Evolutionary conservation across 108 stramenopile genomes (phyloP).

Genomic region (Skeletonema costatum): DNA sequence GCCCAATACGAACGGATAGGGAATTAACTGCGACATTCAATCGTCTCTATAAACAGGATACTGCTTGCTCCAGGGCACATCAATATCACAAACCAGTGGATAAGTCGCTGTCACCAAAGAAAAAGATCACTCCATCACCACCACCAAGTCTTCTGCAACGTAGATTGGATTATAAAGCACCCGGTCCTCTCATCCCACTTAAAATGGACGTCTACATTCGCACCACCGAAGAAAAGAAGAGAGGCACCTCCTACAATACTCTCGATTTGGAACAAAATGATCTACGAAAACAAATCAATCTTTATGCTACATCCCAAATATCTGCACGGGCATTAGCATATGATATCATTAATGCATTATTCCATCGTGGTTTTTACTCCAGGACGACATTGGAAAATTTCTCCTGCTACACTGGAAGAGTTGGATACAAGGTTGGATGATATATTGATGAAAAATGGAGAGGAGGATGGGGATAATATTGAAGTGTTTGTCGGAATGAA

Average conservation of each 20-base stretch:
- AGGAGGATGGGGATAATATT: neutral
- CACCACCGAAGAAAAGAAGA: neutral
- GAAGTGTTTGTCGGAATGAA: neutral
- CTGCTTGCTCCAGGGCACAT: slow-evolving; percentile 19
- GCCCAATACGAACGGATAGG: neutral
- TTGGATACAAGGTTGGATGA: neutral
- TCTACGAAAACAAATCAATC: slow-evolving; percentile 13
- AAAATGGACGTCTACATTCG: slow-evolving; percentile 12
- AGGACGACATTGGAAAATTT: slow-evolving; percentile 10
- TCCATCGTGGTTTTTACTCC: slow-evolving; percentile 3
- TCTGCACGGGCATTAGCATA: neutral
- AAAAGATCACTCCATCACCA: neutral
- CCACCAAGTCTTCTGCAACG: slow-evolving; percentile 5
- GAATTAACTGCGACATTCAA: neutral
- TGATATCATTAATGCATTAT: slow-evolving; percentile 17
- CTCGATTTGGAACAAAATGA: neutral
- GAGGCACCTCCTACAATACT: neutral
- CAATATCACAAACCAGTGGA: neutral
- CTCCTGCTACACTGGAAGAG: slow-evolving; percentile 7
- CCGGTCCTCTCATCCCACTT: neutral
- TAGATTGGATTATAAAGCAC: neutral
- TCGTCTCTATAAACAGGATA: slow-evolving; percentile 19
- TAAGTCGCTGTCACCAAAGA: neutral
- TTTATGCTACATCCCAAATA: neutral
- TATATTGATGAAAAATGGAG: neutral